phyloP scores from a whole-genome alignment of 805 yeast species.

The Dipodascopsis tothii region DNA sequence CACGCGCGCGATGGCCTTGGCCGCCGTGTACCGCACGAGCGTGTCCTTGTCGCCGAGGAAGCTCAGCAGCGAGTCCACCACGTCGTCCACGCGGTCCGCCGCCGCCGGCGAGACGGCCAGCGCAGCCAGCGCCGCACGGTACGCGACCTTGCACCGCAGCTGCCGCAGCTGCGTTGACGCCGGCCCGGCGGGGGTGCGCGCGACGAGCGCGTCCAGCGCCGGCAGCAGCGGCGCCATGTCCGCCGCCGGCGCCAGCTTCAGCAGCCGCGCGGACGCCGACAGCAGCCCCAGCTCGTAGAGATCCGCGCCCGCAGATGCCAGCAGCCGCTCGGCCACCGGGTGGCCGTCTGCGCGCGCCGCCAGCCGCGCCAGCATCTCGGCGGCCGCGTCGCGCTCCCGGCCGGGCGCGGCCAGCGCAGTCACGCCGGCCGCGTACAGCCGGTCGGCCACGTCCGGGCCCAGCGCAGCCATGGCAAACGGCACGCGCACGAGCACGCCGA shows the following conservation, averaged over 20 bases:
- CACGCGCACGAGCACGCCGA: slow-evolving; percentile 56
- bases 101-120: slow-evolving; percentile 20
- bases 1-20: slow-evolving; percentile 42
- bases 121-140: slow-evolving; percentile 15
- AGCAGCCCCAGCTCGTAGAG: slow-evolving; percentile 25
- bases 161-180: slow-evolving; percentile 8
- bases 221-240: slow-evolving; percentile 5
- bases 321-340: background rate
- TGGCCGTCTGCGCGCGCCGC: slow-evolving; percentile 42
- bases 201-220: background rate
- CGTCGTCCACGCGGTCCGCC: slow-evolving; percentile 40
- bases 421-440: slow-evolving; percentile 32
- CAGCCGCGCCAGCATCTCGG: slow-evolving; percentile 46
- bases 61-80: slow-evolving; percentile 43
- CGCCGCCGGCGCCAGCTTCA: slow-evolving; percentile 3
- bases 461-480: slow-evolving; percentile 59
- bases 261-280: slow-evolving; percentile 8
- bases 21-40: slow-evolving; percentile 52
- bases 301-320: slow-evolving; percentile 21
- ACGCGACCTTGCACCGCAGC: slow-evolving; percentile 11
- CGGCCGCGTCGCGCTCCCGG: slow-evolving; percentile 50
- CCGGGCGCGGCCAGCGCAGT: slow-evolving; percentile 41
- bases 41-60: slow-evolving; percentile 46
- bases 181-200: background rate
- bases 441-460: slow-evolving; percentile 28